phyloP scores from a whole-genome alignment of 371 early-diverging fungal genomes.

The Funneliformis caledonium region DNA sequence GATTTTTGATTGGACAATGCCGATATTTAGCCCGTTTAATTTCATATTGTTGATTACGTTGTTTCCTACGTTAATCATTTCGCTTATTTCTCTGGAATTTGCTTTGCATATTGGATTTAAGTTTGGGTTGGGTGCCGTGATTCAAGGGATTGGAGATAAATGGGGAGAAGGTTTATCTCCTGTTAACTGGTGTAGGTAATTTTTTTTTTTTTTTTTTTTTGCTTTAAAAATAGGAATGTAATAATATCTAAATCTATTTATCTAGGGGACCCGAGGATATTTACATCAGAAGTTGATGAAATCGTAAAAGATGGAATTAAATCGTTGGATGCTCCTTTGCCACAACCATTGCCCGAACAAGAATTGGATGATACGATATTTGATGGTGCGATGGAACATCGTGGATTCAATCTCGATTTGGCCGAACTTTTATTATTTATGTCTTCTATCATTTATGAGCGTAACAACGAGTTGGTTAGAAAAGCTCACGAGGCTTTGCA shows the following conservation, averaged over 20 bases:
- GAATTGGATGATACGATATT: neutral
- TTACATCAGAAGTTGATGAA: neutral
- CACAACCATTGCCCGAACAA: neutral
- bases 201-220: neutral
- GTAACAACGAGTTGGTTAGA: slow-evolving; percentile 44
- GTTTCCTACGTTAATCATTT: slow-evolving; percentile 44
- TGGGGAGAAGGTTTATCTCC: neutral
- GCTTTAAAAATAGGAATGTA: neutral
- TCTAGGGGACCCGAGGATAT: neutral
- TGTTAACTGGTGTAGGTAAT: slow-evolving; percentile 9
- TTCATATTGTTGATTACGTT: slow-evolving; percentile 29
- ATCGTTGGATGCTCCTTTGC: neutral
- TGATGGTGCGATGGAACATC: slow-evolving; percentile 33
- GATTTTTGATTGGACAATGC: slow-evolving; percentile 48
- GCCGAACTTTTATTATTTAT: slow-evolving; percentile 42
- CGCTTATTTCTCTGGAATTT: neutral
- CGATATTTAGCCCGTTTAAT: slow-evolving; percentile 47
- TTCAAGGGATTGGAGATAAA: neutral
- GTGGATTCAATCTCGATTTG: neutral
- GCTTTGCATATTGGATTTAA: neutral
- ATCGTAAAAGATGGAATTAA: slow-evolving; percentile 3
- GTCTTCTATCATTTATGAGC: slow-evolving; percentile 49
- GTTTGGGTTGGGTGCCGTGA: neutral
- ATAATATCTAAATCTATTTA: neutral
- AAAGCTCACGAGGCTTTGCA: slow-evolving; percentile 34